Conservation (phyloP, 2,329 filamentous ascomycete genomes). For the Pyrenophora seminiperda region DNA sequence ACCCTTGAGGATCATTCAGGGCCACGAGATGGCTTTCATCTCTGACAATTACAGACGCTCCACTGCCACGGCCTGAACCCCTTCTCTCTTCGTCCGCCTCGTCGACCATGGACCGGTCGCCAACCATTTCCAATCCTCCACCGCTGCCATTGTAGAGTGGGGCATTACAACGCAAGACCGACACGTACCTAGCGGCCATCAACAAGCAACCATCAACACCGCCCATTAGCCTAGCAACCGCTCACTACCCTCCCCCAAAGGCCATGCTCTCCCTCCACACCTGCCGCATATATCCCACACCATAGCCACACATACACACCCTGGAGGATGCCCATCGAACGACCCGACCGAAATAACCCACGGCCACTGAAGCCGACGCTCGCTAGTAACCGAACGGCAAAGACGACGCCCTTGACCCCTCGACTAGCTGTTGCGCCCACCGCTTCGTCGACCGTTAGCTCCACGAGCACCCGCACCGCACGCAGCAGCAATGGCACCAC, state of each 20-base stretch:
- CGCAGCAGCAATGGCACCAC: conserved; percentile 36
- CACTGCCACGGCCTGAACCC: conserved; percentile 16
- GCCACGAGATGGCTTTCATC: conserved; percentile 20
- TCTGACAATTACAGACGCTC: conserved; percentile 22
- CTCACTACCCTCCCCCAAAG: conserved; percentile 30
- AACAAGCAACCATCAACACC: conserved; percentile 31
- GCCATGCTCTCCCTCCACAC: conserved; percentile 36
- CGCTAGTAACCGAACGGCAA: conserved; percentile 61
- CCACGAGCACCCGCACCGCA: conserved; percentile 33
- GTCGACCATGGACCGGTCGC: conserved; percentile 26
- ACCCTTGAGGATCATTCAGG: conserved; percentile 20
- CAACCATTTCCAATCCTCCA: conserved; percentile 7
- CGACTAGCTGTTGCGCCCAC: conserved; percentile 57
- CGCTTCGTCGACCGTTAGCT: conserved; percentile 33
- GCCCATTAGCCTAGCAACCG: conserved; percentile 32
- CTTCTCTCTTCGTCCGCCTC: conserved; percentile 16
- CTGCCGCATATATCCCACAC: conserved; percentile 20
- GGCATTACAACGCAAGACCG: conserved; percentile 12
- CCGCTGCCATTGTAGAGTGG: conserved; percentile 21
- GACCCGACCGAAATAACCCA: conserved; percentile 55
- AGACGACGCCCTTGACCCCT: conserved; percentile 63
- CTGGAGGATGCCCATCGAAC: conserved; percentile 48
- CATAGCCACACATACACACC: conserved; percentile 14
- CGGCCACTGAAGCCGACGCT: conserved; percentile 72
- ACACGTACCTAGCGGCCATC: conserved; percentile 21